Evolutionary conservation across 176 grass and related monocot species (phyloP), one percentile per base, ranked within the genome.

Genomic region (Carex pumila): DNA sequence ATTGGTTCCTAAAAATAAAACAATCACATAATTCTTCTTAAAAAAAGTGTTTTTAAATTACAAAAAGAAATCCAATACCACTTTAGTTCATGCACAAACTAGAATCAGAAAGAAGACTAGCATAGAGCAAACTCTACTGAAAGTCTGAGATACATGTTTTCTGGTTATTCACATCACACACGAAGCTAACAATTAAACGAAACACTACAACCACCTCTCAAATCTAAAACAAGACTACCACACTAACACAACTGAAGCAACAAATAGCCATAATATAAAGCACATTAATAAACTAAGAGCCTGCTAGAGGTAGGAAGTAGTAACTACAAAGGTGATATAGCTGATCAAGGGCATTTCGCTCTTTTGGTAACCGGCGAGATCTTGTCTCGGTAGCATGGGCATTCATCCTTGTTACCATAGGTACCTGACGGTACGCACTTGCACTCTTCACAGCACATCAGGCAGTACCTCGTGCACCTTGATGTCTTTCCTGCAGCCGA

Each of bases 311-410:
- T 79, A 79, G 17, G 6, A 59, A 79, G 25, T 79, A 79, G 9
- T 39, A 59, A 79, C 76, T 58, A 60, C 29, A 17, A 79, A 30
- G 9, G 31, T 30, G 12, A 41, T n/a, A 41, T n/a, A 15, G 18
- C 31, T n/a, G 37, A 21, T 82, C 87, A 94, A 1, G 94, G 94
- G 88, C 94, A 97, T 78, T 94, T 92, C 54, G 94, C 64, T 50
- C 88, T 89, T n/a, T 64, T 60, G 66, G 15, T 89, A 81, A 87
- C 81, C 63, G 81, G 83, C n/a, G 87, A 86, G 54, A 31, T 62
- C 92, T 69, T 89, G 92, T 97, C 94, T 7, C 94, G 73, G 87
- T 97, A 97, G 80, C 94, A 97, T 2, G 94, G 88, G 90, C 92
- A 97, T 85, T 92, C 88, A 59, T 94, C 92, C 85, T 92, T 94